Evolutionary conservation across 1,139 yeast genomes (phyloP), one percentile per base, ranked within the genome.

Genomic region (Scheffersomyces titani): DNA sequence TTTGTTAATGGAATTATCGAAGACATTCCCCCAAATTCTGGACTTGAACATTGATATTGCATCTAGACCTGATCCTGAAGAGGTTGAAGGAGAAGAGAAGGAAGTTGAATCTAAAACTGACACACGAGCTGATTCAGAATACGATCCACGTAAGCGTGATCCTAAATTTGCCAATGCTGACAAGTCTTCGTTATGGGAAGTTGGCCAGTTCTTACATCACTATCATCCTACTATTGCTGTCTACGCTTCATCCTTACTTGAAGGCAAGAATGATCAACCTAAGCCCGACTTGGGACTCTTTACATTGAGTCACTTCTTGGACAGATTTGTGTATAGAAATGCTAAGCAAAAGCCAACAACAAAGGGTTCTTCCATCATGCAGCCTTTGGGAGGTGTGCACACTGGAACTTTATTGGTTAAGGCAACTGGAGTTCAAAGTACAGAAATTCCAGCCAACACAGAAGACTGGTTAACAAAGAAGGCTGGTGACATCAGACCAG

Each of bases 281-380:
- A 88, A 90, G 67, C 99, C 99, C 9, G 98, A 94, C 72, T 78
- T 94, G 58, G 97, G 97, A 2, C 82, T 96, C 60, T 94, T 88
- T 73, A 88, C 97, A 0, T 79, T 94, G 62, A 80, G 92, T 30
- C 98, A 93, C 73, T 94, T 94, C 83, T 82, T 94, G 76, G 98
- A 94, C 73, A 85, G 97, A 72, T 94, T 96, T 76, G 98, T 96
- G 47, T 94, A 94, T 77, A 89, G 91, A 75, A 92, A 92, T 70
- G 92, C 98, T 54, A 92, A 91, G 75, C 89, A 87, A 67, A 90
- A 89, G 73, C 80, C 87, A 21, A 63, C 64, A 50, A 78, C 88
- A 45, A 88, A 90, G 70, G 98, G 98, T 67, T 80, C 89, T 3
- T 91, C 98, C 52, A 93, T 94, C 70, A 96, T 96, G 98, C 99